A percentile compares a stretch with the other conserved stretches of the same genome.
phyloP scores from a whole-genome alignment of 140 eudicot species.

The Stevia rebaudiana region DNA sequence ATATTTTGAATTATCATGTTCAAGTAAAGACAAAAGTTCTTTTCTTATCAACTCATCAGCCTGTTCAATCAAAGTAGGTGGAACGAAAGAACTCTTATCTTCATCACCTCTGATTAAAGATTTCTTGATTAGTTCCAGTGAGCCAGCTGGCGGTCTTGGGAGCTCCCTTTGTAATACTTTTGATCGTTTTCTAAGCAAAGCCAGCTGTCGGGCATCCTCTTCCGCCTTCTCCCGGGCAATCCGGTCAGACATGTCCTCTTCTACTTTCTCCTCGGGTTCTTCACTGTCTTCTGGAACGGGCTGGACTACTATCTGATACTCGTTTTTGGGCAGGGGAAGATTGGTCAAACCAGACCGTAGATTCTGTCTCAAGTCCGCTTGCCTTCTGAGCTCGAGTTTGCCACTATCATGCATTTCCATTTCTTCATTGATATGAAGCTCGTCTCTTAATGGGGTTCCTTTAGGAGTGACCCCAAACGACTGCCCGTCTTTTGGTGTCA shows the following conservation, averaged over 20 bases:
- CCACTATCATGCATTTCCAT: conserved; percentile 68
- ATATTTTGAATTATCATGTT: conserved; percentile 79
- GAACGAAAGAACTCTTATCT: conserved; percentile 87
- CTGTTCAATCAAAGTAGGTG: conserved; percentile 84
- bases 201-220: conserved; percentile 85
- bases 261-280: conserved; percentile 84
- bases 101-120: conserved; percentile 66
- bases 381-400: conserved; percentile 56
- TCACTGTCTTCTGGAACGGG: conserved; percentile 68
- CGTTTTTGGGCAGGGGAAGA: conserved; percentile 93
- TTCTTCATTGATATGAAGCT: conserved; percentile 79
- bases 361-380: conserved; percentile 61
- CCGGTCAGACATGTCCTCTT: conserved; percentile 97
- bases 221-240: conserved; percentile 90
- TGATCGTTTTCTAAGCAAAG: conserved; percentile 70
- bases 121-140: conserved; percentile 61
- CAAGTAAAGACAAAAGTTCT: conserved; percentile 68
- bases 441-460: conserved; percentile 94
- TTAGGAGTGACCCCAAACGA: conserved; percentile 74
- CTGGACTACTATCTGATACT: conserved; percentile 75
- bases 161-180: conserved; percentile 95
- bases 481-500: conserved; percentile 78
- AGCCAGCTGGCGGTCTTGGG: conserved; percentile 83
- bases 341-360: conserved; percentile 66
- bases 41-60: conserved; percentile 83